A percentile compares a stretch with the other conserved stretches of the same genome.
Conservation (phyloP, 2,329 filamentous ascomycete species). For the Dendryphion nanum region DNA sequence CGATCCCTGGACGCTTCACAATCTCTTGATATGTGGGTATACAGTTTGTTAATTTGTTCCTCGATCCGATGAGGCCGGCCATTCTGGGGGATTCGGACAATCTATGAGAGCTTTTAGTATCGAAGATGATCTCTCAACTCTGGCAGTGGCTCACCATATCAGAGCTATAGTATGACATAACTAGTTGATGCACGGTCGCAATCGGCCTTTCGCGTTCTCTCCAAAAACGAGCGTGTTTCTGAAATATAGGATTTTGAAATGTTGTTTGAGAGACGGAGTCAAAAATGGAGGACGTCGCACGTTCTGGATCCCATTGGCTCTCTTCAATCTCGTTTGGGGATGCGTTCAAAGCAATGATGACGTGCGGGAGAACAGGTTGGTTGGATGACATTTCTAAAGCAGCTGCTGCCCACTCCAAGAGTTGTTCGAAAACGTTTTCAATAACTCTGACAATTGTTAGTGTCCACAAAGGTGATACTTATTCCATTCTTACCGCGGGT, state of each 20-base stretch:
- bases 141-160: neutral
- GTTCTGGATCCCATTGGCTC: conserved; percentile 45
- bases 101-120: conserved; percentile 2
- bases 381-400: conserved; percentile 55
- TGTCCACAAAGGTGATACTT: neutral
- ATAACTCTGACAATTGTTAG: no score
- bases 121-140: neutral
- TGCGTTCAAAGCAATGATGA: conserved; percentile 54
- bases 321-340: conserved; percentile 40
- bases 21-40: neutral
- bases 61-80: conserved; percentile 46
- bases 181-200: conserved; percentile 46
- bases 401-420: conserved; percentile 53
- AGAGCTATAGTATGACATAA: conserved; percentile 52
- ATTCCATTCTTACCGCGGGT: conserved; percentile 27
- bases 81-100: conserved; percentile 47
- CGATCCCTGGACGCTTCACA: neutral
- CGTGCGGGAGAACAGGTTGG: conserved; percentile 56
- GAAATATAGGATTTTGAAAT: conserved; percentile 2
- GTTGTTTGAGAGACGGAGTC: conserved; percentile 2
- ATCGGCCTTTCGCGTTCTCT: conserved; percentile 36
- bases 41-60: conserved; percentile 3
- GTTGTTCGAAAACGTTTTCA: conserved; percentile 12
- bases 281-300: conserved; percentile 35
- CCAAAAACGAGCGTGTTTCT: conserved; percentile 3